Base-by-base conservation (phyloP, 2,329 filamentous ascomycete genomes). In the Trichoderma oligosporum region DNA sequence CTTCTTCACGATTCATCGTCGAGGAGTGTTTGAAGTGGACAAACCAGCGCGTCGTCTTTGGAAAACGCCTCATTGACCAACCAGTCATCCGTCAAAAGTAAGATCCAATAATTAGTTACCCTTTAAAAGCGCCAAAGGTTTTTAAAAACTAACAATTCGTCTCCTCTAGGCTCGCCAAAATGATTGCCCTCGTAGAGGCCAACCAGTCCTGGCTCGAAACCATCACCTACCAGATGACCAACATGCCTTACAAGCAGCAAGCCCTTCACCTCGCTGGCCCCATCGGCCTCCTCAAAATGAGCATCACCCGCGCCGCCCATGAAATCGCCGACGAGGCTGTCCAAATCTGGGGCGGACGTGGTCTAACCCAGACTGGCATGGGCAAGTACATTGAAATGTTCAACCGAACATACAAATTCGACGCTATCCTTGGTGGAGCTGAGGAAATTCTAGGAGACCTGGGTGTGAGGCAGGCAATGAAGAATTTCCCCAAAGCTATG, bases 1-100 rank as follows among this genome's bases (percentile, higher is more conserved):
- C 88, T 49, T 78, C 81, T 72, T 83, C 79, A 54, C 82, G 89
- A 61, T 80, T 81, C 1, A 82, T 93, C 12, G 85, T 90, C 11
- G 89, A 95, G 71, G 90, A 95, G 69, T 93, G 85, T 66, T 76
- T 95, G 61, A 94, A 94, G 71, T 96, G 91, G 91, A 80, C 85
- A 29, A 90, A 94, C 75, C 91, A 96, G 74, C 85, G 90, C 48
- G 78, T 91, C 24, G 89, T 95, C 62, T 94, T 94, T 69, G 84
- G 84, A 68, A 93, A 93, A 78, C 85, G 85, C 25, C 79, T 95
- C 38, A 87, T 93, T 63, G 85, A 91, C 66, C 89, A 95, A 67
- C 88, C 90, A 22, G 88, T 90, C 42, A 92, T 95, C 66, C 82
- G 86, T 18, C 85, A 89, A 67, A 95, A 95, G 84, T 86, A 69